Conservation (phyloP, 176 grass and related monocot species). For the Cenchrus fungigraminus region DNA sequence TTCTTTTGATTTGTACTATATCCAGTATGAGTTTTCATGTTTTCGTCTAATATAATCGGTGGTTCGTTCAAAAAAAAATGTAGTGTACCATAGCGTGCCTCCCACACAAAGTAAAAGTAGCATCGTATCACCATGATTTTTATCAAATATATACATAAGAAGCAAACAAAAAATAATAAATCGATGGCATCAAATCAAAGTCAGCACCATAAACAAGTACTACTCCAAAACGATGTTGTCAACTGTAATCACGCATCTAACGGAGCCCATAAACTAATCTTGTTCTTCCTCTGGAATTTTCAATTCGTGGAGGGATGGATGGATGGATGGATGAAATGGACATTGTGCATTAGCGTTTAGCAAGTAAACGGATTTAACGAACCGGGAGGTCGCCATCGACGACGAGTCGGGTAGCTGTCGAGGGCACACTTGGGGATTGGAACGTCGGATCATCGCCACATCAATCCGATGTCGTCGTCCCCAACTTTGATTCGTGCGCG, state of each 20-base stretch:
- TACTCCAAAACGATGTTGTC: not conserved
- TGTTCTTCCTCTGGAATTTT: not conserved
- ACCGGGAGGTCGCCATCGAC: slow-evolving; percentile 5
- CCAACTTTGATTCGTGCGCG: slow-evolving; percentile 24
- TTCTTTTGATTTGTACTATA: too few relatives aligned
- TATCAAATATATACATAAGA: not conserved
- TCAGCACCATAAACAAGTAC: not conserved
- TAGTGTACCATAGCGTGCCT: not conserved
- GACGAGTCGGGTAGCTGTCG: slow-evolving; percentile 25
- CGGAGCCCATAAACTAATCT: too few relatives aligned
- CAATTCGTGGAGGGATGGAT: not conserved
- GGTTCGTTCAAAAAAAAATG: too few relatives aligned
- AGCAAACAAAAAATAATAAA: not conserved
- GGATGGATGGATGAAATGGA: not conserved
- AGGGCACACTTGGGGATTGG: not conserved
- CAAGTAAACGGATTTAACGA: slow-evolving; percentile 45
- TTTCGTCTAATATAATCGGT: too few relatives aligned
- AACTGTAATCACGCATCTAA: not conserved
- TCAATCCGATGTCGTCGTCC: slow-evolving; percentile 8
- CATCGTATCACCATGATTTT: not conserved
- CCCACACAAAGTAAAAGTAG: not conserved
- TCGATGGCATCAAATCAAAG: not conserved
- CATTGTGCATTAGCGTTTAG: not conserved
- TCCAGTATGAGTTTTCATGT: too few relatives aligned
- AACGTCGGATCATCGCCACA: slow-evolving; percentile 37